Base-by-base conservation (phyloP, 257 asterid species). In the Ilex aquifolium region DNA sequence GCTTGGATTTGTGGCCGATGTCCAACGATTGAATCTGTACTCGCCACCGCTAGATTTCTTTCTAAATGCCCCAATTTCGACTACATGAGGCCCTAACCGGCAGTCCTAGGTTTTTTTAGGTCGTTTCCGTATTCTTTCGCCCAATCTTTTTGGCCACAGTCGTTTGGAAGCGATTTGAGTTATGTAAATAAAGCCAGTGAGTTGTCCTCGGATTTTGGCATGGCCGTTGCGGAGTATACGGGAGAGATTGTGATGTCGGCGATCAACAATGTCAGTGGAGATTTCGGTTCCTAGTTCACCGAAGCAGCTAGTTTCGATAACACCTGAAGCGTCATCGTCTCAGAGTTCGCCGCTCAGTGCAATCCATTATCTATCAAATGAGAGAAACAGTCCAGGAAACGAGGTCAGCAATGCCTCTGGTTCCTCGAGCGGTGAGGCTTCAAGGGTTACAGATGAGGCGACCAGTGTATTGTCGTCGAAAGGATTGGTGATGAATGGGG, bases 1-100 rank as follows among this genome's bases (percentile, higher is more conserved):
- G 77, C 76, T 27, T 87, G 97, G 97, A 84, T 93, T 68, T 93
- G 96, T 80, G 79, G 84, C 75, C 87, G 99, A 48, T 93, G 99
- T 60, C 99, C 97, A 29, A n/a, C n/a, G n/a, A n/a, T n/a, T n/a
- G n/a, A n/a, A n/a, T n/a, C n/a, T n/a, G 69, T 84, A 57, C 92
- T 93, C 48, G 90, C 91, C 17, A 67, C 85, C 5, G 87, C 95
- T 50, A 85, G 99, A 12, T 87, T 93, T 67, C 78, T 90, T 39
- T 93, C 97, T 2, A 82, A 82, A 63, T 87, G 95, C 74, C 77
- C 88, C 17, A 68, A 72, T 69, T 71, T 79, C 50, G 81, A 75
- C 3, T 77, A 89, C 53, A 86, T 77, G 57, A 79, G 91, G 5
- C 94, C 96, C 63, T 87, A 85, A 71, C 81, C 95, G 49, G 77